Base-by-base conservation (phyloP, 306 rosid species). In the Trichosanthes truncata region DNA sequence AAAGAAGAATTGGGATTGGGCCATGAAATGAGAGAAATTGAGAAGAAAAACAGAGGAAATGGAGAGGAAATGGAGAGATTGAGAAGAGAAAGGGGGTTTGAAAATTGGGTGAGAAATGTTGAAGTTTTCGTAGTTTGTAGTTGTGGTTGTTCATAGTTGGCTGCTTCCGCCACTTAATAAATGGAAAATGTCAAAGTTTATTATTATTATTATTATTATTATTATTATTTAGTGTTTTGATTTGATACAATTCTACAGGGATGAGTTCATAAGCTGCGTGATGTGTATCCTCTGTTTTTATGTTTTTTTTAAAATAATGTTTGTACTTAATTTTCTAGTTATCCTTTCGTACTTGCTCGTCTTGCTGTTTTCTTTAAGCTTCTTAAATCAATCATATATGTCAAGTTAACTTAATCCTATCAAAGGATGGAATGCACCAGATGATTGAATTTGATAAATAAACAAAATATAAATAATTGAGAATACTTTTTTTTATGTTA, bases 91-190 rank as follows among this genome's bases (percentile, higher is more conserved):
- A 14, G n/a, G 79, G 17, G 35, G 74, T 63, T 85, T 85, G 85
- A 80, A 83, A 82, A 84, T 35, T 83, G 63, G 89, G 88, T 87
- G 84, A 79, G 84, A 83, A 84, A 84, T 74, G 78, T 83, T 85
- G 82, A 86, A 82, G 51, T 35, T 60, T 36, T 66, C 23, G 69
- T 38, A 6, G 60, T 74, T 82, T 68, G 81, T 86, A 82, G 84
- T 81, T 79, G 82, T 55, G 86, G 83, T 85, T 71, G 93, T 80
- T 85, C 71, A 72, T 81, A 69, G 89, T 88, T 91, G 93, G 89
- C 85, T 85, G 63, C 83, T 83, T 74, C 76, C 84, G 45, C 33
- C 45, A 56, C 80, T 79, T 81, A 36, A 53, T 25, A 55, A 48
- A 60, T 60, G 11, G 40, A 46, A 40, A 79, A 79, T 78, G 81